A percentile compares a stretch with the other conserved stretches of the same genome.
phyloP scores from a whole-genome alignment of 176 grass and related monocot genomes.

The Chrysopogon serrulatus region DNA sequence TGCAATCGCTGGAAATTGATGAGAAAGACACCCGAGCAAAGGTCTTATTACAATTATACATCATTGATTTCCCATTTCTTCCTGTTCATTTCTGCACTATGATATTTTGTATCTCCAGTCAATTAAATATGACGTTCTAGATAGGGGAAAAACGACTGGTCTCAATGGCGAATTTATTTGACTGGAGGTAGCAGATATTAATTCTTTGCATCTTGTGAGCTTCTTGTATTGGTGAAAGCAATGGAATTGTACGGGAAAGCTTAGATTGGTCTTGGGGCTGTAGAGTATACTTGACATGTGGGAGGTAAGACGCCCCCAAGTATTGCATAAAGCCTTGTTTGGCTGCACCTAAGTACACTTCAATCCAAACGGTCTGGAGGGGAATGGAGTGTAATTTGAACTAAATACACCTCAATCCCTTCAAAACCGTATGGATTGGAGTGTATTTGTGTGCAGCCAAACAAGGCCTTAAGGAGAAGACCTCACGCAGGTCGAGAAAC shows the following conservation, averaged over 20 bases:
- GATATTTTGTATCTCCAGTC: neutral
- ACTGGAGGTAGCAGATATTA: neutral
- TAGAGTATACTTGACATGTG: neutral
- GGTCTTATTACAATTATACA: slow-evolving; percentile 37
- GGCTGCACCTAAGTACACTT: too few species aligned
- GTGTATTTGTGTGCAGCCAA: too few species aligned
- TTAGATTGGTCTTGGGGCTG: neutral
- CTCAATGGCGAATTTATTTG: neutral
- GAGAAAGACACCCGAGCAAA: slow-evolving; percentile 54
- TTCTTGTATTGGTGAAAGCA: neutral
- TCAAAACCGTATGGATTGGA: too few species aligned
- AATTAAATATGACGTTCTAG: neutral
- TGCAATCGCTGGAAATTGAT: slow-evolving; percentile 54
- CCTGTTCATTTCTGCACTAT: neutral
- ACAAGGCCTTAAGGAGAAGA: neutral
- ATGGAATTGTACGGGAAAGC: neutral
- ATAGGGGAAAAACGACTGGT: neutral
- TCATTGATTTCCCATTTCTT: slow-evolving; percentile 4
- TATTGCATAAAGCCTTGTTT: too few species aligned
- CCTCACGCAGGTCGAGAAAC: neutral
- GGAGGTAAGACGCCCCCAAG: neutral
- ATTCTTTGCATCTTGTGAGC: neutral
- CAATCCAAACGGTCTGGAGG: too few species aligned
- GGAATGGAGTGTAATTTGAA: too few species aligned
- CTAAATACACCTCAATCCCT: too few species aligned